Evolutionary conservation across 495 filamentous ascomycete genomes (phyloP).

Genomic region (Lasiosphaeria ovina): DNA sequence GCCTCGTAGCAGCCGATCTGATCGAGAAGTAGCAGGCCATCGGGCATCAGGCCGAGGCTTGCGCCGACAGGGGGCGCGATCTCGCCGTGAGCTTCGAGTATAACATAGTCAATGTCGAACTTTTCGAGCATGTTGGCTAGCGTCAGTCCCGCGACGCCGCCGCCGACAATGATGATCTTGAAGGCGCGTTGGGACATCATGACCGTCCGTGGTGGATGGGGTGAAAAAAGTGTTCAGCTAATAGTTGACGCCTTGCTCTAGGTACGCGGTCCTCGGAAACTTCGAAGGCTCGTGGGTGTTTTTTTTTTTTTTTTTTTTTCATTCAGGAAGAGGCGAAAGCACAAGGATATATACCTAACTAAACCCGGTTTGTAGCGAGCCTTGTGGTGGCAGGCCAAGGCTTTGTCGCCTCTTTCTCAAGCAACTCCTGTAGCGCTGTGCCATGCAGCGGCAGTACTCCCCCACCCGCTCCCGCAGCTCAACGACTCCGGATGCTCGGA

Average conservation of each 20-base stretch:
- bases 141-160: not conserved
- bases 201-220: not conserved
- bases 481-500: not conserved
- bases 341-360: not conserved
- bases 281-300: not conserved
- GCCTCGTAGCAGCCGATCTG: slow-evolving; percentile 27
- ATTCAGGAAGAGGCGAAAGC: not conserved
- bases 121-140: not conserved
- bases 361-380: not conserved
- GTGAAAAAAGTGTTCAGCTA: not conserved
- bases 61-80: slow-evolving; percentile 29
- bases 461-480: not conserved
- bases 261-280: not conserved
- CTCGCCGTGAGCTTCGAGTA: slow-evolving; percentile 25
- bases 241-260: not conserved
- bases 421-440: not conserved
- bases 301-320: not conserved
- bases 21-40: slow-evolving; percentile 29
- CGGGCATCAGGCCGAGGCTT: slow-evolving; percentile 27
- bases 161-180: not conserved
- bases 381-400: not conserved
- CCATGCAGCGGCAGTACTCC: not conserved
- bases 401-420: not conserved
- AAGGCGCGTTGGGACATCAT: not conserved
- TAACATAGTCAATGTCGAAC: slow-evolving; percentile 1